Conservation (phyloP, 805 yeast species). For the Candida caryicola region DNA sequence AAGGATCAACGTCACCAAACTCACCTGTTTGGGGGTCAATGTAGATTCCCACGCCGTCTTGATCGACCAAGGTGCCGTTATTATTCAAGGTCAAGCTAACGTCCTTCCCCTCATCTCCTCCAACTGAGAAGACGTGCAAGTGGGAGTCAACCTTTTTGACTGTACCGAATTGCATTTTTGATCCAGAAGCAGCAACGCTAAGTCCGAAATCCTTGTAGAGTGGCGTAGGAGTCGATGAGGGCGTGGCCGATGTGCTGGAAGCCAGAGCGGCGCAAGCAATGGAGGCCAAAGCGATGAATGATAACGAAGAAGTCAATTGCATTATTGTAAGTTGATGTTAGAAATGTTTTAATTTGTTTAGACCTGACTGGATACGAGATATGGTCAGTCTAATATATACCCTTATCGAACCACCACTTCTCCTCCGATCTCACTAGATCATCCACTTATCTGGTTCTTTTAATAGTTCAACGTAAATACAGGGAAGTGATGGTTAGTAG, state of each 20-base stretch:
- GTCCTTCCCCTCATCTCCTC: slow-evolving; percentile 29
- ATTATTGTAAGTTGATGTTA: too few relatives aligned
- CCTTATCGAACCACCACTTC: too few relatives aligned
- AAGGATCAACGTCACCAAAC: slow-evolving; percentile 32
- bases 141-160: slow-evolving; percentile 29
- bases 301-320: slow-evolving; percentile 16
- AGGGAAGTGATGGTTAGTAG: too few relatives aligned
- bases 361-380: too few relatives aligned
- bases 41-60: slow-evolving; percentile 26
- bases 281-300: slow-evolving; percentile 20
- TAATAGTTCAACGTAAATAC: too few relatives aligned
- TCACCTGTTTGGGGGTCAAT: slow-evolving; percentile 31
- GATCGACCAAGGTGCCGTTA: slow-evolving; percentile 30
- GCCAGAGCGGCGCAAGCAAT: slow-evolving; percentile 18
- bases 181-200: slow-evolving; percentile 22
- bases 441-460: too few relatives aligned
- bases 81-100: slow-evolving; percentile 21
- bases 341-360: too few relatives aligned
- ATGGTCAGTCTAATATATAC: too few relatives aligned
- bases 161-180: slow-evolving; percentile 22
- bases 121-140: slow-evolving; percentile 34
- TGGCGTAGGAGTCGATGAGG: too few relatives aligned
- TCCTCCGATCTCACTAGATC: too few relatives aligned
- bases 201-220: too few relatives aligned
- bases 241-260: too few relatives aligned